Evolutionary conservation across 2,329 filamentous ascomycete species (phyloP).

Genomic region (Zalaria sp.): DNA sequence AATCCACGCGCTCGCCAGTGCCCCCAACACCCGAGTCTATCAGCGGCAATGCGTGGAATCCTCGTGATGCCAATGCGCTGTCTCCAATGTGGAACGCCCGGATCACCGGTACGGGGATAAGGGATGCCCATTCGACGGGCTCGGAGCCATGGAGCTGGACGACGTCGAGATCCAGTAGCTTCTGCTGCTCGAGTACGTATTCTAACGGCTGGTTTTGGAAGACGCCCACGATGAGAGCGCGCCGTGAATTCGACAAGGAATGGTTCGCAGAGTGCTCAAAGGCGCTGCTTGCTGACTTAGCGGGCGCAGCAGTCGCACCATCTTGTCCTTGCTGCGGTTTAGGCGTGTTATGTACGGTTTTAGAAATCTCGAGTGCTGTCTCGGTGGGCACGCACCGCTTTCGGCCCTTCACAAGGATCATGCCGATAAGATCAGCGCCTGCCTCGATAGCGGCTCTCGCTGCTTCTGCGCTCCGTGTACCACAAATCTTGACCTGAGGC

Average conservation of each 20-base stretch:
- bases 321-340: constrained; percentile 10
- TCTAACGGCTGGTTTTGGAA: constrained; percentile 82
- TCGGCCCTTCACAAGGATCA: constrained; percentile 73
- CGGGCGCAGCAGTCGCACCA: constrained; percentile 4
- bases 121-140: constrained; percentile 75
- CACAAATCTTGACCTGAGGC: constrained; percentile 85
- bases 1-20: constrained; percentile 65
- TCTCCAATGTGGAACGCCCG: constrained; percentile 69
- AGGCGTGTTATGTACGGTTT: constrained; percentile 50
- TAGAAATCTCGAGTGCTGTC: constrained; percentile 66
- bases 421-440: constrained; percentile 83
- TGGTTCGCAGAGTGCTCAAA: constrained; percentile 45
- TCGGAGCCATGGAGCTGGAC: constrained; percentile 90
- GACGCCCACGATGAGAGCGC: constrained; percentile 77
- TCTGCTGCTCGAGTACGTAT: constrained; percentile 68
- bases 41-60: constrained; percentile 71
- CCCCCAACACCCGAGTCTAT: constrained; percentile 77
- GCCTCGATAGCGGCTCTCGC: constrained; percentile 69
- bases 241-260: constrained; percentile 35
- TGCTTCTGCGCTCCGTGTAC: constrained; percentile 69
- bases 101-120: constrained; percentile 88
- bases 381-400: constrained; percentile 70
- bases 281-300: constrained; percentile 45
- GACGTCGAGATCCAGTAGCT: constrained; percentile 63
- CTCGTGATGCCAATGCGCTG: constrained; percentile 55